Conservation (phyloP, 192 early-diverging fungal species). For the Borealophlyctis nickersoniae region DNA sequence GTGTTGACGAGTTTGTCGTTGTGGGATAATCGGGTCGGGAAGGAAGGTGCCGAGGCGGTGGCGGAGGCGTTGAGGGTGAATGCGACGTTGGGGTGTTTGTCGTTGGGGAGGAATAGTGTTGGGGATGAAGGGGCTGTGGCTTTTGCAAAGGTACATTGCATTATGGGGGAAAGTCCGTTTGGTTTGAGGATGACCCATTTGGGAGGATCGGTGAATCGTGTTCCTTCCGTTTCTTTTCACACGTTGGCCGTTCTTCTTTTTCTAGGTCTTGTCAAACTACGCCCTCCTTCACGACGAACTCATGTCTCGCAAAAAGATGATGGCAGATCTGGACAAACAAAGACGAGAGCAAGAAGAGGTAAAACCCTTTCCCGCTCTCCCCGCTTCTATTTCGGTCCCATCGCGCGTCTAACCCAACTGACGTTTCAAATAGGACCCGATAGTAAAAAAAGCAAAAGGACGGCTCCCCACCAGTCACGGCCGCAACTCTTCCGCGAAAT, state of each 20-base stretch:
- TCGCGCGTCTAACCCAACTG: constrained; percentile 4
- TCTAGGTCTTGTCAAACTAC: constrained; percentile 43
- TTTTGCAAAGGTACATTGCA: constrained; percentile 44
- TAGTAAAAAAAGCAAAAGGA: constrained; percentile 33
- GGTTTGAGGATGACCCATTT: too few species aligned
- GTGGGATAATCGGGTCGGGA: constrained; percentile 46
- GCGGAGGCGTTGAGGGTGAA: constrained; percentile 50
- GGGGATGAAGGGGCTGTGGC: constrained; percentile 45
- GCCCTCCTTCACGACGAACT: constrained; percentile 42
- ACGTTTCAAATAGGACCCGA: constrained; percentile 24
- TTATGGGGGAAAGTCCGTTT: too few species aligned
- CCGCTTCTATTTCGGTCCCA: neutral
- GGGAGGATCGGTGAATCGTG: too few species aligned
- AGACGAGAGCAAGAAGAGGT: constrained; percentile 52
- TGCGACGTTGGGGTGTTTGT: constrained; percentile 35
- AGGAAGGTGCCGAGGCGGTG: constrained; percentile 44
- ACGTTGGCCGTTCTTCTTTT: too few species aligned
- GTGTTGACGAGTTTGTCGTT: constrained; percentile 35
- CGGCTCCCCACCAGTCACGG: constrained; percentile 14
- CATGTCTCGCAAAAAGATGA: constrained; percentile 30
- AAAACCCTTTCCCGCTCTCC: constrained; percentile 11
- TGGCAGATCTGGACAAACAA: constrained; percentile 44
- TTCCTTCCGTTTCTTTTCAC: too few species aligned
- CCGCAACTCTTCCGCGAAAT: constrained; percentile 22
- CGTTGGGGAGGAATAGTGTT: constrained; percentile 42